These are phyloP conservation scores for Starmerella gropengiesseri DNA, from an alignment of 805 yeast genomes.

Conservation along the genomic window DNA sequence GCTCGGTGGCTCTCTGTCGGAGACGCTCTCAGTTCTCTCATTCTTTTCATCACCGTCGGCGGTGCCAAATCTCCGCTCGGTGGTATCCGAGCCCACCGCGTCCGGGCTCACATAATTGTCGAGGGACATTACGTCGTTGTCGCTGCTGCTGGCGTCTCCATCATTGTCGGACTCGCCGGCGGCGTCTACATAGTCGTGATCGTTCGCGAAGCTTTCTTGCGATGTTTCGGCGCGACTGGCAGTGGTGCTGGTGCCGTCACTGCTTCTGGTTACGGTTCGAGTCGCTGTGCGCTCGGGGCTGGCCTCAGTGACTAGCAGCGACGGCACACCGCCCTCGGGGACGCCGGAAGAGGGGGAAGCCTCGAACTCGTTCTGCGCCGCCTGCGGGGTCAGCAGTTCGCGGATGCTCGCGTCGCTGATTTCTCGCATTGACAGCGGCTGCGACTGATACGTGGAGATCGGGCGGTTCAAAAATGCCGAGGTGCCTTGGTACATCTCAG, in stretches of 20 bases:
- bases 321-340: conserved; percentile 6
- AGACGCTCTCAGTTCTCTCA: background rate
- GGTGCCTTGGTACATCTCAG: conserved; percentile 28
- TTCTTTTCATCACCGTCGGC: background rate
- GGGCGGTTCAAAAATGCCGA: conserved; percentile 26
- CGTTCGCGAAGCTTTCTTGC: conserved; percentile 2
- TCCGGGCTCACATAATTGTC: background rate
- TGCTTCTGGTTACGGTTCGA: background rate
- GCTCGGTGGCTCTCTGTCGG: background rate
- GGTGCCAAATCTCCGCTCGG: too few species aligned
- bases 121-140: conserved; percentile 5
- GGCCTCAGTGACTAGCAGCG: conserved; percentile 14
- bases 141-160: conserved; percentile 9
- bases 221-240: background rate
- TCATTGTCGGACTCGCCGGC: background rate
- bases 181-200: conserved; percentile 6
- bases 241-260: background rate
- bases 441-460: conserved; percentile 24
- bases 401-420: conserved; percentile 21
- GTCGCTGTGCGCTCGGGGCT: conserved; percentile 10
- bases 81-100: too few species aligned
- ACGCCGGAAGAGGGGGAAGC: background rate
- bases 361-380: conserved; percentile 15
- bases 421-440: conserved; percentile 15
- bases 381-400: conserved; percentile 25